Conservation (phyloP, 116 monocot species). For the Cymodocea nodosa region DNA sequence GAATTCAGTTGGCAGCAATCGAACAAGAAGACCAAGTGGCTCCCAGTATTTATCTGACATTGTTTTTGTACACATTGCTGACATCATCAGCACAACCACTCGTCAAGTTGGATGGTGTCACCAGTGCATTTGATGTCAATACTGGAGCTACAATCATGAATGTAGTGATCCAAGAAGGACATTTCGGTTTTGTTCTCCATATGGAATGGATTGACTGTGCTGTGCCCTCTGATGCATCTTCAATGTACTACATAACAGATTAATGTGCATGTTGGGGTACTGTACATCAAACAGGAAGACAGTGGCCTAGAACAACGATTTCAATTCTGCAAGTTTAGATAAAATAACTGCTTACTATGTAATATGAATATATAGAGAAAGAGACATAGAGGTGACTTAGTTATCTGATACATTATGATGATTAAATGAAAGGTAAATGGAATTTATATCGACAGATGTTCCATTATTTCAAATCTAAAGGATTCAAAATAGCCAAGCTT, state of each 20-base stretch:
- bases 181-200: not conserved
- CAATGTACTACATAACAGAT: not conserved
- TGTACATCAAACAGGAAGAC: no score
- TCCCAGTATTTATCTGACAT: slow-evolving; percentile 10
- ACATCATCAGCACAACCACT: slow-evolving; percentile 8
- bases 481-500: no score
- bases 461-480: no score
- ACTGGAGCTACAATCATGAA: slow-evolving; percentile 10
- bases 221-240: slow-evolving; percentile 4
- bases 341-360: no score
- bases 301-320: no score
- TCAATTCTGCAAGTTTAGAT: no score
- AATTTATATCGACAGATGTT: no score
- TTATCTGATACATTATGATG: no score
- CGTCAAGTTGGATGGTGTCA: slow-evolving; percentile 1
- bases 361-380: no score
- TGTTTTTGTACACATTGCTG: slow-evolving; percentile 10
- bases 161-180: slow-evolving; percentile 9
- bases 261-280: not conserved
- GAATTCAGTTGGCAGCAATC: slow-evolving; percentile 10
- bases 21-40: slow-evolving; percentile 2
- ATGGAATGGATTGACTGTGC: slow-evolving; percentile 4
- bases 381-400: no score
- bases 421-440: no score
- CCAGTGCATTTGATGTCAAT: not conserved